Conservation (phyloP, 2,329 filamentous ascomycete genomes). For the Aspergillus persii region DNA sequence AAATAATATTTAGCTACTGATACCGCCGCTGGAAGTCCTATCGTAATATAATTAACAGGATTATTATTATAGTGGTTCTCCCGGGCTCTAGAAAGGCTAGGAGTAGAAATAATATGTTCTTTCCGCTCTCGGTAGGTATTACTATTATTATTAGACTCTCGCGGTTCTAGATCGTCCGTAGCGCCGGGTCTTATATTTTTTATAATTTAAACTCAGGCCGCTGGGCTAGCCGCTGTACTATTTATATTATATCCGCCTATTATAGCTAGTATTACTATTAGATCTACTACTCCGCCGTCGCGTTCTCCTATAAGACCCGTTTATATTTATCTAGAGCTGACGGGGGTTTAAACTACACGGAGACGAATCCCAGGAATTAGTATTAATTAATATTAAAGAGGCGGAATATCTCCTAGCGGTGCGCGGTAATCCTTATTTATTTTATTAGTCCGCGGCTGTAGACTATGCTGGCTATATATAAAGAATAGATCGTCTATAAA, state of each 20-base stretch:
- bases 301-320: too few relatives aligned
- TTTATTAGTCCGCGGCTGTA: neutral
- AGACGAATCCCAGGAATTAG: neutral
- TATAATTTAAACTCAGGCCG: neutral
- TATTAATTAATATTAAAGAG: neutral
- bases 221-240: too few relatives aligned
- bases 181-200: neutral
- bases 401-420: neutral
- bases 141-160: neutral
- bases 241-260: too few relatives aligned
- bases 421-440: neutral
- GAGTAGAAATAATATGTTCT: neutral
- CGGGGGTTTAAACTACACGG: too few relatives aligned
- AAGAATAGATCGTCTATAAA: conserved; percentile 1
- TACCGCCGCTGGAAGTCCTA: neutral
- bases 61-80: neutral
- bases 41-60: neutral
- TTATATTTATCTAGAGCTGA: too few relatives aligned
- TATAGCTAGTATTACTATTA: too few relatives aligned
- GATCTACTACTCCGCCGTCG: too few relatives aligned
- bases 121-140: neutral
- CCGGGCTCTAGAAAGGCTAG: neutral
- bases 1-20: neutral
- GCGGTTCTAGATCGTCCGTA: neutral
- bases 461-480: neutral